Evolutionary conservation across 495 filamentous ascomycete genomes (phyloP).

Genomic region (Hypoxylon cercidicola): DNA sequence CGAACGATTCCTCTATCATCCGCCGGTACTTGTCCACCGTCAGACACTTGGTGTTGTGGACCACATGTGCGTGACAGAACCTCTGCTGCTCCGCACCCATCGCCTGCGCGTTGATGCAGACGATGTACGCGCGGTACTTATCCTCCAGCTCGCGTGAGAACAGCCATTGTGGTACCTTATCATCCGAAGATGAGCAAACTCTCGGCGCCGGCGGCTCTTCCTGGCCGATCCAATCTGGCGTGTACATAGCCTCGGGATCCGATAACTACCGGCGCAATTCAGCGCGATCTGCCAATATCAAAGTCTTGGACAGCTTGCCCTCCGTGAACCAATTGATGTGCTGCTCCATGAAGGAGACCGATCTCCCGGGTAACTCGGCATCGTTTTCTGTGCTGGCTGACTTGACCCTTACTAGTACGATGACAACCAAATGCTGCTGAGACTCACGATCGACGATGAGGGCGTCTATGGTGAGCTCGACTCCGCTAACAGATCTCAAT

Average conservation of each 20-base stretch:
- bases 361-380: slow-evolving; percentile 12
- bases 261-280: slow-evolving; percentile 34
- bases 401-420: slow-evolving; percentile 16
- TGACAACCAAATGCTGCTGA: slow-evolving; percentile 21
- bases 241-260: slow-evolving; percentile 13
- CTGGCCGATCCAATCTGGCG: slow-evolving; percentile 21
- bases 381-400: not conserved
- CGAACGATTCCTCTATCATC: slow-evolving; percentile 42
- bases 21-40: slow-evolving; percentile 38
- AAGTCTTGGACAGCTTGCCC: slow-evolving; percentile 40
- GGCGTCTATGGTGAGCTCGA: slow-evolving; percentile 32
- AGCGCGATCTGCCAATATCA: slow-evolving; percentile 29
- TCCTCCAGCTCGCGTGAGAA: slow-evolving; percentile 25
- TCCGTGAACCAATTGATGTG: slow-evolving; percentile 35
- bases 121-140: slow-evolving; percentile 40
- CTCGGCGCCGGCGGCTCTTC: slow-evolving; percentile 26
- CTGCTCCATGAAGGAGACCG: slow-evolving; percentile 34
- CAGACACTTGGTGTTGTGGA: slow-evolving; percentile 41
- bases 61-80: slow-evolving; percentile 41
- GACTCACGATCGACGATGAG: slow-evolving; percentile 34
- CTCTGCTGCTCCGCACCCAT: slow-evolving; percentile 39
- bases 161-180: slow-evolving; percentile 6
- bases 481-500: slow-evolving; percentile 30
- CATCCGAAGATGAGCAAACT: slow-evolving; percentile 15
- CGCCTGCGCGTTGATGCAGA: slow-evolving; percentile 44